Evolutionary conservation across 805 yeast species (phyloP).

Genomic region (Brettanomyces sp.): DNA sequence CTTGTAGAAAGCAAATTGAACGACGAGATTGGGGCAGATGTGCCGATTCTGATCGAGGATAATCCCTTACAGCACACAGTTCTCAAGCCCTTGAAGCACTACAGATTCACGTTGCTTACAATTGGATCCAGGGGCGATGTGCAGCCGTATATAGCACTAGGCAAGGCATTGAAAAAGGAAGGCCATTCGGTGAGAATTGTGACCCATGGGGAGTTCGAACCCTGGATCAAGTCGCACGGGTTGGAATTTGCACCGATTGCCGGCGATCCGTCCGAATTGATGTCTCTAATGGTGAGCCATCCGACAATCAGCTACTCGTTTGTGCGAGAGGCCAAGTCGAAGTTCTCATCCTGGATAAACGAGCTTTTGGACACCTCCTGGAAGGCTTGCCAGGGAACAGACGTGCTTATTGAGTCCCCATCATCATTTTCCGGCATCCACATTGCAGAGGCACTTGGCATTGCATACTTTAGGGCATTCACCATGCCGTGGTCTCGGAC

Average conservation of each 20-base stretch:
- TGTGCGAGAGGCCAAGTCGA: slow-evolving; percentile 70
- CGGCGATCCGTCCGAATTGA: slow-evolving; percentile 86
- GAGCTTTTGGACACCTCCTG: slow-evolving; percentile 68
- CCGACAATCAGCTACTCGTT: slow-evolving; percentile 80
- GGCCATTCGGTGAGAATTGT: slow-evolving; percentile 84
- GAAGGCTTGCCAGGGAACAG: slow-evolving; percentile 79
- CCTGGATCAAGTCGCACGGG: slow-evolving; percentile 62
- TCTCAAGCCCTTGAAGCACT: slow-evolving; percentile 45
- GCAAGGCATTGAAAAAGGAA: slow-evolving; percentile 63
- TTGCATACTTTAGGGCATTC: slow-evolving; percentile 90
- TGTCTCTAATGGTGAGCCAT: slow-evolving; percentile 87
- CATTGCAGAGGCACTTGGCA: slow-evolving; percentile 82
- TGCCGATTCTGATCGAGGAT: slow-evolving; percentile 63
- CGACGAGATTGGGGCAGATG: slow-evolving; percentile 49
- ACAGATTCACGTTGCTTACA: slow-evolving; percentile 62
- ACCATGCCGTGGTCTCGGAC: slow-evolving; percentile 99
- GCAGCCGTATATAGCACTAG: slow-evolving; percentile 91
- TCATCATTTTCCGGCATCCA: slow-evolving; percentile 94
- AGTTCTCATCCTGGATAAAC: slow-evolving; percentile 75
- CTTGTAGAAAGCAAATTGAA: slow-evolving; percentile 60
- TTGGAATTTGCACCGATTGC: slow-evolving; percentile 69
- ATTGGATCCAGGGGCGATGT: slow-evolving; percentile 97
- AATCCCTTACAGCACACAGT: slow-evolving; percentile 34
- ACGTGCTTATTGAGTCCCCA: slow-evolving; percentile 88
- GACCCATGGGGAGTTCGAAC: slow-evolving; percentile 73